Conservation (phyloP, 2,329 filamentous ascomycete species). For the Ophiobolus disseminans region DNA sequence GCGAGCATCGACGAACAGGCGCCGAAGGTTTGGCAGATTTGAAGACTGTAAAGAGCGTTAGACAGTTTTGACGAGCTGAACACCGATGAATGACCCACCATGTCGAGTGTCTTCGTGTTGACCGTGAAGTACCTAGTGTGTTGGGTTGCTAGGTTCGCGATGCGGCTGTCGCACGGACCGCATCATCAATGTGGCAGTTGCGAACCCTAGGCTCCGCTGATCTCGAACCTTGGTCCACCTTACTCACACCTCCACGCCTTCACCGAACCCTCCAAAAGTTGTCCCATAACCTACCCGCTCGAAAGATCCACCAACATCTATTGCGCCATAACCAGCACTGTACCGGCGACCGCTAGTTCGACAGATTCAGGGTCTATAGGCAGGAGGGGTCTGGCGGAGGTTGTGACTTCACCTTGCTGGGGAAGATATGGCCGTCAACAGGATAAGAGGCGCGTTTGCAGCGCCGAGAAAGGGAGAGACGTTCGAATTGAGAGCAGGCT, state of each 20-base stretch:
- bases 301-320: neutral
- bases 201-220: slow-evolving; percentile 29
- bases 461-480: slow-evolving; percentile 96
- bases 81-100: slow-evolving; percentile 17
- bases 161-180: slow-evolving; percentile 29
- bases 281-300: neutral
- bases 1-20: slow-evolving; percentile 92
- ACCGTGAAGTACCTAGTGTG: neutral
- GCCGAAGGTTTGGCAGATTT: slow-evolving; percentile 90
- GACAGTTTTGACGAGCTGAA: slow-evolving; percentile 3
- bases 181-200: slow-evolving; percentile 37
- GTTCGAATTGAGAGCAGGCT: slow-evolving; percentile 91
- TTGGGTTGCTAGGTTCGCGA: neutral
- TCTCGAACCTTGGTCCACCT: slow-evolving; percentile 18
- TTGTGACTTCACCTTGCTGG: slow-evolving; percentile 37
- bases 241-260: slow-evolving; percentile 9
- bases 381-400: slow-evolving; percentile 46
- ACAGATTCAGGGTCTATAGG: slow-evolving; percentile 20
- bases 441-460: slow-evolving; percentile 92
- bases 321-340: slow-evolving; percentile 8
- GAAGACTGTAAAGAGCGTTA: slow-evolving; percentile 61
- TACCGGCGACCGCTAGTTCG: slow-evolving; percentile 5
- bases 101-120: slow-evolving; percentile 14
- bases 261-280: slow-evolving; percentile 5
- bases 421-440: slow-evolving; percentile 85